Evolutionary conservation across 352 stramenopile genomes (phyloP).

Genomic region (Halophytophthora batemanensis): DNA sequence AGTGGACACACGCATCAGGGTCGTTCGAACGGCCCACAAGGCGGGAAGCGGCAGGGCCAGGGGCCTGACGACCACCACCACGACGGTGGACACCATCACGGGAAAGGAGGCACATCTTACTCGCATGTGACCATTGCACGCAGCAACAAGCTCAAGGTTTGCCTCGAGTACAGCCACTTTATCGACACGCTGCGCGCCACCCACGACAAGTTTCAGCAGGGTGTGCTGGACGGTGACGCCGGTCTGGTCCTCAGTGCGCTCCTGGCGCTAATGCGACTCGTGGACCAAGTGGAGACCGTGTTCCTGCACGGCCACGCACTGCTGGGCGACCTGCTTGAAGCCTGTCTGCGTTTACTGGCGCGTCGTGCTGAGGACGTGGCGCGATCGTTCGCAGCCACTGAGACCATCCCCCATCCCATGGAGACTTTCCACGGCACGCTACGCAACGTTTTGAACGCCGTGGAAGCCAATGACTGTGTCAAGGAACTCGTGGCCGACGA

Average conservation of each 20-base stretch:
- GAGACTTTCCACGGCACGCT: conserved; percentile 77
- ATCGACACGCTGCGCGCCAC: conserved; percentile 68
- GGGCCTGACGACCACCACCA: conserved; percentile 26
- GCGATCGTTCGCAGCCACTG: conserved; percentile 39
- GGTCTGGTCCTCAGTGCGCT: conserved; percentile 61
- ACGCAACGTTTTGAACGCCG: conserved; percentile 64
- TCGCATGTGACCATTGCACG: conserved; percentile 68
- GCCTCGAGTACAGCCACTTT: conserved; percentile 76
- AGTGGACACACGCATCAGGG: conserved; percentile 31
- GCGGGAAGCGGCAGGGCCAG: conserved; percentile 21
- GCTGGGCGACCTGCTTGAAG: conserved; percentile 55
- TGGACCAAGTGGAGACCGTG: conserved; percentile 74
- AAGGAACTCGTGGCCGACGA: conserved; percentile 57
- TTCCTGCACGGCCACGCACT: conserved; percentile 67
- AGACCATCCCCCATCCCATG: conserved; percentile 64
- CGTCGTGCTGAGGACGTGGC: conserved; percentile 36
- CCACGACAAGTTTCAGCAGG: conserved; percentile 63
- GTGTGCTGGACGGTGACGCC: conserved; percentile 45
- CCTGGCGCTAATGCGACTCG: conserved; percentile 56
- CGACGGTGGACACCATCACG: conserved; percentile 20
- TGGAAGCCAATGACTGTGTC: conserved; percentile 67
- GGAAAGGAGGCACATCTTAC: conserved; percentile 29
- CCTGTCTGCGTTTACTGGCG: conserved; percentile 50
- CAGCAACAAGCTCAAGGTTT: conserved; percentile 72
- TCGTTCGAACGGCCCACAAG: conserved; percentile 3